Base-by-base conservation (phyloP, 1,284 basidiomycete genomes). In the Mycena sp. region DNA sequence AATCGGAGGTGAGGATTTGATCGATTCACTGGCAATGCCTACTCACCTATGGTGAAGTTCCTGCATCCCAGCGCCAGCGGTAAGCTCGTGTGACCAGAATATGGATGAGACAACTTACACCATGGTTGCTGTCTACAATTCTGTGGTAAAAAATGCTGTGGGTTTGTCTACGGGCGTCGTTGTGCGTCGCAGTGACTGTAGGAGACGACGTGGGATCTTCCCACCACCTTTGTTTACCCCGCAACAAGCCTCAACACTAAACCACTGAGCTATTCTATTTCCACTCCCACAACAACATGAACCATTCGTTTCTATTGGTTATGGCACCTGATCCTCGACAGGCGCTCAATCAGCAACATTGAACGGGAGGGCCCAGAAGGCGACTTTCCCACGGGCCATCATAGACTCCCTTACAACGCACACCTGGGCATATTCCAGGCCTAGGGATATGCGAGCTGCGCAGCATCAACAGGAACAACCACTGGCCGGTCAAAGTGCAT, bases 101-200 rank as follows among this genome's bases (percentile, higher is more conserved):
- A 55, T 55, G 46, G 61, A 29, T 50, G 63, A 58, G 52, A 55
- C 45, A 48, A 89, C 90, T 74, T 85, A 92, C 90, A 92, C 90
- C 90, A 92, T 92, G 81, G 73, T 83, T 81, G 60, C 57, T 66
- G 60, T 59, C 64, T 62, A 65, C 60, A 57, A 55, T 65, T 55
- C 35, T 7, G 54, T 48, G 54, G 54, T 43, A 25, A 25, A 45
- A 57, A 57, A 32, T 52, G 50, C 37, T 37, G 19, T 30, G 49
- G 26, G 43, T 7, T 11, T 26, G 61, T 63, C 56, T 63, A 58
- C 49, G 43, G 41, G 32, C 11, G 55, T 63, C 43, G 55, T 21
- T 19, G 50, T 26, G 26, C 35, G 61, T 58, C 50, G 19, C 3
- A 45, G 35, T 44, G 61, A 52, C 50, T 44, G 61, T 25, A 32